Percentiles rank a stretch among this genome's conserved stretches.
These are phyloP conservation scores for Parafenestella ontariensis DNA, from an alignment of 2,329 filamentous ascomycete genomes.

Conservation along the genomic window DNA sequence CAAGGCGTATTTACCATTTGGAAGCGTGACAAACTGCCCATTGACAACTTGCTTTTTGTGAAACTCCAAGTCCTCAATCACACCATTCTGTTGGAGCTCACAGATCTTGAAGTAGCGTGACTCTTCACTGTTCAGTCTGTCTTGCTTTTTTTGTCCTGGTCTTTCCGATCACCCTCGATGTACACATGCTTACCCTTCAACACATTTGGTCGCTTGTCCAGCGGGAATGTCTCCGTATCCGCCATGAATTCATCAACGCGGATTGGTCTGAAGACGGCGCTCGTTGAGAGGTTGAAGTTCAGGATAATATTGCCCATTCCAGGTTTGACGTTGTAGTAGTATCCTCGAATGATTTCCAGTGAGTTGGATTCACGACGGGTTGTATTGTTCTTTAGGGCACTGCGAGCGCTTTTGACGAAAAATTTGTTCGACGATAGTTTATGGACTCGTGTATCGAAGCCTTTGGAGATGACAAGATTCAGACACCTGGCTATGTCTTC, in stretches of 20 bases:
- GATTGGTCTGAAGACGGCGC: slow-evolving; percentile 14
- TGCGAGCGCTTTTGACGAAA: slow-evolving; percentile 6
- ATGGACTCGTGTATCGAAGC: not conserved
- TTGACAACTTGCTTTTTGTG: too few species aligned
- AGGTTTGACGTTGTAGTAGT: slow-evolving; percentile 13
- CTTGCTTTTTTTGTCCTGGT: too few species aligned
- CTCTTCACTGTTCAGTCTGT: too few species aligned
- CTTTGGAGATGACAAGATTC: slow-evolving; percentile 9
- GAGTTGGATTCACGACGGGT: not conserved
- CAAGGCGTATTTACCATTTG: too few species aligned
- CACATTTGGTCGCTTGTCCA: not conserved
- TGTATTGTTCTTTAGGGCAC: too few species aligned
- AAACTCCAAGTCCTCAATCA: too few species aligned
- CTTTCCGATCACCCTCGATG: not conserved
- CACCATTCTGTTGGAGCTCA: too few species aligned
- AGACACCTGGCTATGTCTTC: not conserved
- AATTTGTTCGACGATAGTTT: slow-evolving; percentile 8
- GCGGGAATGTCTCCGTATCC: slow-evolving; percentile 1
- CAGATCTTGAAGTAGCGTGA: too few species aligned
- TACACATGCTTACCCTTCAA: slow-evolving; percentile 4
- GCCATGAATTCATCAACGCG: slow-evolving; percentile 10
- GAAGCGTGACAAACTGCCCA: too few species aligned
- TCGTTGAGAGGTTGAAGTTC: slow-evolving; percentile 12
- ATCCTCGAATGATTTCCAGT: slow-evolving; percentile 13
- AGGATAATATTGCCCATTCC: slow-evolving; percentile 12